Conservation (phyloP, 2,329 filamentous ascomycete genomes). For the Chaetomium olivaceum region DNA sequence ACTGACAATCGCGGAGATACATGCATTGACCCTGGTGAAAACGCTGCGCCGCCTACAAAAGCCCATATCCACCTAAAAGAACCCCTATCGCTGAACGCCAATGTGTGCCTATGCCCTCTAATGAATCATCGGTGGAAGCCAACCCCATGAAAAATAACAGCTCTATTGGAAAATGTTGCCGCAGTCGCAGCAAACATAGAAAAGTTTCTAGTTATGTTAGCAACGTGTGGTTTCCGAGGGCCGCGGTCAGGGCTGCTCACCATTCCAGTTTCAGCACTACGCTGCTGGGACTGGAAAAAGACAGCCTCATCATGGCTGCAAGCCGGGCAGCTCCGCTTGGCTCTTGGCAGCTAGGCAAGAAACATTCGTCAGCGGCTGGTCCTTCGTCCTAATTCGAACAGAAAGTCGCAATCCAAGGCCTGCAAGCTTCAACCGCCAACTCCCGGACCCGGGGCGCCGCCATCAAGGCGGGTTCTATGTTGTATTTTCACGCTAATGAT, state of each 20-base stretch:
- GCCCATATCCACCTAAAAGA: conserved; percentile 8
- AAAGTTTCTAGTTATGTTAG: conserved; percentile 68
- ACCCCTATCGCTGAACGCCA: conserved; percentile 24
- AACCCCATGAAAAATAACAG: conserved; percentile 23
- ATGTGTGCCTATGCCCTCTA: conserved; percentile 24
- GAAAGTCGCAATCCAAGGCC: not conserved
- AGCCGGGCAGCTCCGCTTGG: conserved; percentile 79
- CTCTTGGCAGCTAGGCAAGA: conserved; percentile 75
- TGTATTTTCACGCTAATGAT: not conserved
- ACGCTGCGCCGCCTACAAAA: conserved; percentile 11
- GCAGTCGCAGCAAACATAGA: conserved; percentile 92
- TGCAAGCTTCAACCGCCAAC: not conserved
- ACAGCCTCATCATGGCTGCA: conserved; percentile 90
- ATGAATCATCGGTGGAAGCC: conserved; percentile 18
- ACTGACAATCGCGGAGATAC: not conserved
- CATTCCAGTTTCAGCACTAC: conserved; percentile 97
- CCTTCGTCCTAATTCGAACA: not conserved
- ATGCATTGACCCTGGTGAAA: conserved; percentile 16
- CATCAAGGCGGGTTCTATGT: not conserved
- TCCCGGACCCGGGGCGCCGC: not conserved
- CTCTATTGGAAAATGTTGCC: conserved; percentile 75
- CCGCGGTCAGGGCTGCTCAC: conserved; percentile 54
- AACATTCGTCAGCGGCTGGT: conserved; percentile 44
- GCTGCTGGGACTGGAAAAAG: conserved; percentile 98
- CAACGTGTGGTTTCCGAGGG: conserved; percentile 1